Evolutionary conservation across 306 rosid genomes (phyloP).

Genomic region (Medicago truncatula): MtrunA17r5.0-ANR NC_053047.1:273501-274000

Average conservation of each 20-base stretch:
- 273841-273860: not conserved
- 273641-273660: conserved; percentile 15
- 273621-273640: conserved; percentile 83
- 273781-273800: conserved; percentile 63
- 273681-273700: too few relatives aligned
- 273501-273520: conserved; percentile 65
- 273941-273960: not conserved
- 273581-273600: conserved; percentile 89
- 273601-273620: conserved; percentile 75
- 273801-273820: conserved; percentile 92
- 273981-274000: too few relatives aligned
- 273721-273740: too few relatives aligned
- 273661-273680: too few relatives aligned
- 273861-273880: not conserved
- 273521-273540: conserved; percentile 85
- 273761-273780: conserved; percentile 46
- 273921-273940: conserved; percentile 17
- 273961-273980: too few relatives aligned
- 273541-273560: conserved; percentile 68
- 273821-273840: conserved; percentile 58
- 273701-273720: too few relatives aligned
- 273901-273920: conserved; percentile 21
- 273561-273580: conserved; percentile 56
- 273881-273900: not conserved
- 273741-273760: conserved; percentile 46